Base-by-base conservation (phyloP, 78 protist genomes). In the Tieghemostelium lacteum region DNA sequence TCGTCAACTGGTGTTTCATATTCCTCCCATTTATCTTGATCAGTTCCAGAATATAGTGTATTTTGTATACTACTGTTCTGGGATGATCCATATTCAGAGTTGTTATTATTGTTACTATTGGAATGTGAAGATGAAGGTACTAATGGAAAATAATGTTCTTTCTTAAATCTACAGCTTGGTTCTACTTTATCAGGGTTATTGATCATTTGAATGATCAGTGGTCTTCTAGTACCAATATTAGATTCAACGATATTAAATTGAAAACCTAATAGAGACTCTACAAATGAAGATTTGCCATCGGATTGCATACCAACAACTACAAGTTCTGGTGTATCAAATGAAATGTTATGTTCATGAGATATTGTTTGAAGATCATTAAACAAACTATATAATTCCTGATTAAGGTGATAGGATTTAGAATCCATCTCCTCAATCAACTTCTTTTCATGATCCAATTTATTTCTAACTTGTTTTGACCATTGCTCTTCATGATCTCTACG, bases 291-390 rank as follows among this genome's bases (percentile, higher is more conserved):
- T 75, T 94, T 94, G 31, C 96, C 95, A 74, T 94, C 96, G 3
- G 96, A 94, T 76, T 94, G 96, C 95, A 94, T 94, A 36, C 96
- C 96, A 52, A 94, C 94, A 29, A 94, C 96, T 24, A 94, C 96
- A 31, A 94, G 52, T 55, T 94, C 96, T 39, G 96, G 96, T 50
- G 91, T 75, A 20, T 91, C 88, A 55, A 94, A 73, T 36, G 54
- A 24, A 24, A 94, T 86, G 40, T 74, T 65, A 52, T 87, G 73
- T 92, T 94, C 96, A 40, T 73, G 78, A 37, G 96, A 70, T 2
- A 94, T 94, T 73, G 85, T 78, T 73, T 94, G 96, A 22, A 94
- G 88, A 75, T 94, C 96, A 58, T 87, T 94, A 74, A 89, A 94
- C 12, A 89, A 49, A n/a, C 76, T 2, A 52, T 94, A 94, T 31